Conservation (phyloP, 768 basidiomycete species). For the Holtermannia corniformis region DNA sequence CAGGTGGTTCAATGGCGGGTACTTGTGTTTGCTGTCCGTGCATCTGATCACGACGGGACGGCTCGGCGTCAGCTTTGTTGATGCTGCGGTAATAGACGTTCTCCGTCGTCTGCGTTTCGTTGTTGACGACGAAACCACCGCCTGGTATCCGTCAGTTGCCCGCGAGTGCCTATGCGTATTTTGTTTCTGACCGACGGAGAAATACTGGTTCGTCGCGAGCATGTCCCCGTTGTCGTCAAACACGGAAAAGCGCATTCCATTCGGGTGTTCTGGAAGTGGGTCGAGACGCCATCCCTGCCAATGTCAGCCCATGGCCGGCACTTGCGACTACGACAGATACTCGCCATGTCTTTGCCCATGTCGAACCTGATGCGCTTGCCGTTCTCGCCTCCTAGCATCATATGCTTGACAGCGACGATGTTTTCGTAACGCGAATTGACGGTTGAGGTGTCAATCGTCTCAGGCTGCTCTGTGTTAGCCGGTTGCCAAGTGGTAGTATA, state of each 20-base stretch:
- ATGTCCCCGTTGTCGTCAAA: conserved; percentile 74
- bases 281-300: conserved; percentile 26
- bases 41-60: conserved; percentile 50
- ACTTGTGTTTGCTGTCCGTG: conserved; percentile 10
- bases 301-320: background rate
- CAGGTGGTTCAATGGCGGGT: conserved; percentile 54
- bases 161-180: background rate
- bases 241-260: conserved; percentile 85
- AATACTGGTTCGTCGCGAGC: conserved; percentile 90
- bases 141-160: background rate
- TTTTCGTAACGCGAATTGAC: conserved; percentile 30
- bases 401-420: conserved; percentile 56
- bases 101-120: conserved; percentile 71
- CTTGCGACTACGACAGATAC: conserved; percentile 29
- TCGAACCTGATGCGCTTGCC: conserved; percentile 61
- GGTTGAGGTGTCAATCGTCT: conserved; percentile 2
- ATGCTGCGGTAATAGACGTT: conserved; percentile 91
- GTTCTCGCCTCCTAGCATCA: conserved; percentile 63
- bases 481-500: background rate
- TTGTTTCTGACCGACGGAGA: conserved; percentile 57
- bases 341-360: conserved; percentile 74
- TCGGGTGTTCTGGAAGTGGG: conserved; percentile 43
- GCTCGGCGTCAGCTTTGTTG: conserved; percentile 69
- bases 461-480: background rate
- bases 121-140: conserved; percentile 90